phyloP scores from a whole-genome alignment of 228 moss, liverwort and hornwort species.

The Sphagnum magellanicum region DNA sequence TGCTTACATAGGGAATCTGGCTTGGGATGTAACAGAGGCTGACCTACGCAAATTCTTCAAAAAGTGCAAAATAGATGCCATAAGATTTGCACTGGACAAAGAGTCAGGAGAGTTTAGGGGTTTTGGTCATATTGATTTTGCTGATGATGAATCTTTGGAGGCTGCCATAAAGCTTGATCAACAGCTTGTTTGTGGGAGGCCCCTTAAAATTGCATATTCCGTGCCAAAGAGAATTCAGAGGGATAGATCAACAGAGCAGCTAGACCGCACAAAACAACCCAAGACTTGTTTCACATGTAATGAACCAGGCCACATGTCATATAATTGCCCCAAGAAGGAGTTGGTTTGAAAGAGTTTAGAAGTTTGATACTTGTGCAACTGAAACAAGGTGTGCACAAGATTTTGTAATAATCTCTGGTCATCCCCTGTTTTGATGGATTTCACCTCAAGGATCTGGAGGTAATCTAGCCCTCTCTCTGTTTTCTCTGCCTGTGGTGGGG shows the following conservation, averaged over 20 bases:
- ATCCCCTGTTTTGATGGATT: too few relatives aligned
- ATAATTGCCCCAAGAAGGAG: slow-evolving; percentile 47
- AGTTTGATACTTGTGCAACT: too few relatives aligned
- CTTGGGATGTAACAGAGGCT: slow-evolving; percentile 70
- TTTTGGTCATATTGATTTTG: slow-evolving; percentile 77
- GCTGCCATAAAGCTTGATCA: slow-evolving; percentile 71
- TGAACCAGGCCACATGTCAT: slow-evolving; percentile 65
- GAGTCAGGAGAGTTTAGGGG: slow-evolving; percentile 61
- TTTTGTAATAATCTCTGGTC: too few relatives aligned
- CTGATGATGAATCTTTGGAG: slow-evolving; percentile 71
- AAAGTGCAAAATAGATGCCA: slow-evolving; percentile 55
- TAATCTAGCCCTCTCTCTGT: too few relatives aligned
- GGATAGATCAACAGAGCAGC: background rate
- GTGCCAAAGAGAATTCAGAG: slow-evolving; percentile 35
- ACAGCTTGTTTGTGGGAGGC: slow-evolving; percentile 46
- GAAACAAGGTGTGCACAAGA: too few relatives aligned
- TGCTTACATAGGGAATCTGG: slow-evolving; percentile 76
- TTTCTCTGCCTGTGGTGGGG: too few relatives aligned
- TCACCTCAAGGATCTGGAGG: too few relatives aligned
- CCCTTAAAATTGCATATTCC: slow-evolving; percentile 79
- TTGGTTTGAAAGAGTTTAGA: background rate
- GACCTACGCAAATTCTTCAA: slow-evolving; percentile 56
- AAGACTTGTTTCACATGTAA: slow-evolving; percentile 60
- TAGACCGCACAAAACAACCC: background rate
- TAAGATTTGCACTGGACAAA: slow-evolving; percentile 56